These are phyloP conservation scores for Talaromyces sp. DNA, from an alignment of 2,329 filamentous ascomycete species.

Conservation along the genomic window DNA sequence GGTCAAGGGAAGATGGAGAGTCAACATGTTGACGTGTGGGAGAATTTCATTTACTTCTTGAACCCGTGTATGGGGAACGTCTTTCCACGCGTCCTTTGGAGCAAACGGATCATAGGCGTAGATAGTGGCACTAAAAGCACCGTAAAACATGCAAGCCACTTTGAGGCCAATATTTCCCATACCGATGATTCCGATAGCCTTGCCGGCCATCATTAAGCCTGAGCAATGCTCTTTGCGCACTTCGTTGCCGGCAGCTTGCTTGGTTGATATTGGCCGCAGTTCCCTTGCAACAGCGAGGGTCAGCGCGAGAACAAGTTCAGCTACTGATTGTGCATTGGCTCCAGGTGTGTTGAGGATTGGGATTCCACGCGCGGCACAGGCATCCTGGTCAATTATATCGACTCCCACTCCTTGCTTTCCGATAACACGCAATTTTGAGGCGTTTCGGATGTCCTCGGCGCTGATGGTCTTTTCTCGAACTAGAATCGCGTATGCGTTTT, in stretches of 20 bases:
- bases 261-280: slow-evolving; percentile 26
- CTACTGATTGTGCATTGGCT: slow-evolving; percentile 41
- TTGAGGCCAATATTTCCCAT: slow-evolving; percentile 19
- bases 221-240: slow-evolving; percentile 39
- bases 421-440: slow-evolving; percentile 37
- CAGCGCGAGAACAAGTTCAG: slow-evolving; percentile 35
- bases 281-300: slow-evolving; percentile 32
- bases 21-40: slow-evolving; percentile 29
- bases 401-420: slow-evolving; percentile 48
- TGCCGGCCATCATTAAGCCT: slow-evolving; percentile 29
- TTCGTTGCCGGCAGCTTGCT: slow-evolving; percentile 21
- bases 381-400: slow-evolving; percentile 42
- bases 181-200: too few relatives aligned
- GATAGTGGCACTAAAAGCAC: slow-evolving; percentile 31
- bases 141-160: slow-evolving; percentile 34
- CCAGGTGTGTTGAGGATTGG: slow-evolving; percentile 48
- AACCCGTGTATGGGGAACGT: slow-evolving; percentile 28
- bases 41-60: slow-evolving; percentile 30
- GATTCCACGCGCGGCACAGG: slow-evolving; percentile 36
- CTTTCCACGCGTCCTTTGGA: slow-evolving; percentile 27
- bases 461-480: slow-evolving; percentile 35
- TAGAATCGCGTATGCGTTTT: slow-evolving; percentile 38
- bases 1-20: slow-evolving; percentile 36
- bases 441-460: slow-evolving; percentile 34
- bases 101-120: slow-evolving; percentile 36